Percentiles rank a stretch among this genome's conserved stretches.
Evolutionary conservation across 176 grass and related monocot species (phyloP).

Genomic region (Carex myosuroides): DNA sequence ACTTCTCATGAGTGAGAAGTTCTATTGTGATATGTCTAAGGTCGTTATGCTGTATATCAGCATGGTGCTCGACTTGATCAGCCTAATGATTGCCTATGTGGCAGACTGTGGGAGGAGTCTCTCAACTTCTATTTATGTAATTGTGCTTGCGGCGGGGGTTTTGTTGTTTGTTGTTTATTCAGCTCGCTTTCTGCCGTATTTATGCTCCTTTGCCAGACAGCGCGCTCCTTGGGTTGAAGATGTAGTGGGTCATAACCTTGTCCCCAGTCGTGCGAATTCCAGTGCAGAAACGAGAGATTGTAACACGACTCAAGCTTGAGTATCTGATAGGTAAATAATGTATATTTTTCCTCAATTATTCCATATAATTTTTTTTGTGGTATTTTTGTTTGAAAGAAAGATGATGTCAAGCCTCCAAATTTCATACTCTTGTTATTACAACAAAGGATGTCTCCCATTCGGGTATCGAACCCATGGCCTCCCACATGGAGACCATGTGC

Average conservation of each 20-base stretch:
- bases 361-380: no score
- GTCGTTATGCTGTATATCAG: slow-evolving; percentile 29
- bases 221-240: not conserved
- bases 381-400: no score
- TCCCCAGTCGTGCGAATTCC: not conserved
- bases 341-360: no score
- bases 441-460: no score
- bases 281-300: no score
- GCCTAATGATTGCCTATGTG: slow-evolving; percentile 45
- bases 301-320: no score
- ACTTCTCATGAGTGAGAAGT: slow-evolving; percentile 28
- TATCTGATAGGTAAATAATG: no score
- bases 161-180: slow-evolving; percentile 25
- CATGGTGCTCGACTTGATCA: slow-evolving; percentile 42
- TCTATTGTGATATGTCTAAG: not conserved
- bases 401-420: no score
- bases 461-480: no score
- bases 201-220: not conserved
- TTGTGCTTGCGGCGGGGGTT: slow-evolving; percentile 24
- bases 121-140: slow-evolving; percentile 27
- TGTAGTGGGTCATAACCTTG: not conserved
- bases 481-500: no score
- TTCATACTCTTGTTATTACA: no score
- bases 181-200: not conserved
- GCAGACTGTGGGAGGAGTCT: slow-evolving; percentile 32